Evolutionary conservation across 441 rosid species (phyloP).

Genomic region (Gossypium armourianum): DNA sequence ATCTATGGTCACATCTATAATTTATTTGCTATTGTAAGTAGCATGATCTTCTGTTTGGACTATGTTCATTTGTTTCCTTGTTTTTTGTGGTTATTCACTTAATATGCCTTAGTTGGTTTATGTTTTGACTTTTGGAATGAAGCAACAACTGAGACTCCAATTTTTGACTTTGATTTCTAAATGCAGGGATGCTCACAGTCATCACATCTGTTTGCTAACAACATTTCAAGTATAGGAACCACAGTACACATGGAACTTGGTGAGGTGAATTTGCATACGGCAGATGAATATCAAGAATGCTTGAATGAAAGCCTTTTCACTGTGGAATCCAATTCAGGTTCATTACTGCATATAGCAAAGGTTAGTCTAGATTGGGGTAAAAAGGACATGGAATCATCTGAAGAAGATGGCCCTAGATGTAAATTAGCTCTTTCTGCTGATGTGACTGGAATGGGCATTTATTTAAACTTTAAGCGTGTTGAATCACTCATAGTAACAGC

Average conservation of each 20-base stretch:
- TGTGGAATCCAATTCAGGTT: conserved; percentile 84
- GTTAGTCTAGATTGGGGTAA: conserved; percentile 87
- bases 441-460: conserved; percentile 74
- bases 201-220: conserved; percentile 82
- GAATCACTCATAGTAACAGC: conserved; percentile 68
- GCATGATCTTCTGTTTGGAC: conserved; percentile 1
- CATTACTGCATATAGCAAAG: conserved; percentile 79
- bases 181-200: conserved; percentile 90
- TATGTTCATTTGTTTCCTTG: neutral
- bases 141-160: neutral
- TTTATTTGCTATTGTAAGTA: neutral
- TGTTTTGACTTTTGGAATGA: neutral
- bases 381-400: conserved; percentile 57
- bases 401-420: conserved; percentile 44
- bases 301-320: conserved; percentile 70
- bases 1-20: neutral
- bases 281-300: conserved; percentile 88
- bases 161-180: conserved; percentile 1
- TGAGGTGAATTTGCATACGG: conserved; percentile 82
- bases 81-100: conserved; percentile 1
- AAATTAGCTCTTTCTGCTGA: conserved; percentile 75
- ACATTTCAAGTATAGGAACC: conserved; percentile 65
- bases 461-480: conserved; percentile 60
- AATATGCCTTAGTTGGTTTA: neutral
- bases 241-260: conserved; percentile 89